A percentile compares a stretch with the other conserved stretches of the same genome.
These are phyloP conservation scores for Coffea canephora DNA, from an alignment of 257 asterid species.

Conservation along the genomic window DNA sequence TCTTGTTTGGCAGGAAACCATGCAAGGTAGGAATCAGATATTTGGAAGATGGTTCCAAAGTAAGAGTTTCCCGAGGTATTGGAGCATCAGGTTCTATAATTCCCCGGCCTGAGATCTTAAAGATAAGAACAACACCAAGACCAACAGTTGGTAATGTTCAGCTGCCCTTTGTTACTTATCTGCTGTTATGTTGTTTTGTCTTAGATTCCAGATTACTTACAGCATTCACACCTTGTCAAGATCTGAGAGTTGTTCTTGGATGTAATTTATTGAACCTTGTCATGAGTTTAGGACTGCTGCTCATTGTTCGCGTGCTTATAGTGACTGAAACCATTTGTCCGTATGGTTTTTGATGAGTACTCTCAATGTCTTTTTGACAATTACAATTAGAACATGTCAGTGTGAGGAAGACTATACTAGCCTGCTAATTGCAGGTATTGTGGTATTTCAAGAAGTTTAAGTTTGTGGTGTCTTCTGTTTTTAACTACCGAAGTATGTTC, in stretches of 20 bases:
- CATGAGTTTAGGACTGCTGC: neutral
- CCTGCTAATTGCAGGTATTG: neutral
- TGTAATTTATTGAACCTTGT: neutral
- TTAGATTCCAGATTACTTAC: neutral
- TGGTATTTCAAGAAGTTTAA: neutral
- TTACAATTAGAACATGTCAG: neutral
- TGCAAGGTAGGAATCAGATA: conserved; percentile 76
- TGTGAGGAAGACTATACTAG: too few relatives aligned
- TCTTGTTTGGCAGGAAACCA: conserved; percentile 58
- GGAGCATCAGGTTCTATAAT: conserved; percentile 85
- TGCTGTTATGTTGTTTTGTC: neutral
- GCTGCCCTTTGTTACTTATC: neutral
- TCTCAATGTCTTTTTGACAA: too few relatives aligned
- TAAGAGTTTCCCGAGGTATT: conserved; percentile 80
- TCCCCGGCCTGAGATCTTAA: conserved; percentile 91
- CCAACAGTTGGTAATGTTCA: conserved; percentile 65
- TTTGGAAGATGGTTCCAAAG: conserved; percentile 83
- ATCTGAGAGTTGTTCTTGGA: neutral
- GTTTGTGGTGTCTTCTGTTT: neutral
- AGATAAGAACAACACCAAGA: conserved; percentile 77
- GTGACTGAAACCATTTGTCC: neutral
- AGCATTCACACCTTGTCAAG: neutral
- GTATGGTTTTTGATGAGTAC: too few relatives aligned
- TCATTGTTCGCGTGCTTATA: neutral
- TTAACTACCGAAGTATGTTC: neutral